These are phyloP conservation scores for Epichloe baconii DNA, from an alignment of 2,329 filamentous ascomycete genomes.

Conservation along the genomic window DNA sequence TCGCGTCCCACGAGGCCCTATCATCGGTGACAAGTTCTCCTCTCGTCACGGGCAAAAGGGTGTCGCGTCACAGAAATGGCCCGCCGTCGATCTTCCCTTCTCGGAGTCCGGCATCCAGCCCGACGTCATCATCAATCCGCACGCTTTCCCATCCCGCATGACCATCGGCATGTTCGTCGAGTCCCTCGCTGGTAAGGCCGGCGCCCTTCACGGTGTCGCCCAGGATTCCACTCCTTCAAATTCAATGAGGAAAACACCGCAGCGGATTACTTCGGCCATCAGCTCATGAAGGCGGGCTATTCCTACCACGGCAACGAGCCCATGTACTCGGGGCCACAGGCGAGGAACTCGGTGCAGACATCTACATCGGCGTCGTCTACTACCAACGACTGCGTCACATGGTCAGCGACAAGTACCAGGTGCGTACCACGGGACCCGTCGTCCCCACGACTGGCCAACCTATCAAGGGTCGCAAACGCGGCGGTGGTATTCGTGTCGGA, in stretches of 20 bases:
- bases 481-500: slow-evolving; percentile 95
- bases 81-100: slow-evolving; percentile 86
- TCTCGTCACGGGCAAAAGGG: slow-evolving; percentile 94
- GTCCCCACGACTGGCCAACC: slow-evolving; percentile 87
- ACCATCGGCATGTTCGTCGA: slow-evolving; percentile 99
- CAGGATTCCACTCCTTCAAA: slow-evolving; percentile 89
- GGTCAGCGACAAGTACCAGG: slow-evolving; percentile 99
- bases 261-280: slow-evolving; percentile 88
- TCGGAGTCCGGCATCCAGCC: slow-evolving; percentile 93
- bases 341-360: slow-evolving; percentile 84
- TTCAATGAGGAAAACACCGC: slow-evolving; percentile 90
- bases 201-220: slow-evolving; percentile 85
- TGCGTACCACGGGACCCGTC: slow-evolving; percentile 87
- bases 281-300: slow-evolving; percentile 88
- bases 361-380: slow-evolving; percentile 94
- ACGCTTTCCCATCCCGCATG: slow-evolving; percentile 99
- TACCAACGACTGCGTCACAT: slow-evolving; percentile 98
- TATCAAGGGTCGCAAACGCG: slow-evolving; percentile 91
- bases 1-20: slow-evolving; percentile 73
- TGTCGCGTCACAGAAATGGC: slow-evolving; percentile 94
- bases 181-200: slow-evolving; percentile 88
- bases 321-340: slow-evolving; percentile 96
- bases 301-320: slow-evolving; percentile 98
- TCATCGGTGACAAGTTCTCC: slow-evolving; percentile 98
- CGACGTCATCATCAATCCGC: slow-evolving; percentile 97